These are phyloP conservation scores for Groenewaldozyma auringiensis DNA, from an alignment of 1,139 yeast genomes.

Conservation along the genomic window DNA sequence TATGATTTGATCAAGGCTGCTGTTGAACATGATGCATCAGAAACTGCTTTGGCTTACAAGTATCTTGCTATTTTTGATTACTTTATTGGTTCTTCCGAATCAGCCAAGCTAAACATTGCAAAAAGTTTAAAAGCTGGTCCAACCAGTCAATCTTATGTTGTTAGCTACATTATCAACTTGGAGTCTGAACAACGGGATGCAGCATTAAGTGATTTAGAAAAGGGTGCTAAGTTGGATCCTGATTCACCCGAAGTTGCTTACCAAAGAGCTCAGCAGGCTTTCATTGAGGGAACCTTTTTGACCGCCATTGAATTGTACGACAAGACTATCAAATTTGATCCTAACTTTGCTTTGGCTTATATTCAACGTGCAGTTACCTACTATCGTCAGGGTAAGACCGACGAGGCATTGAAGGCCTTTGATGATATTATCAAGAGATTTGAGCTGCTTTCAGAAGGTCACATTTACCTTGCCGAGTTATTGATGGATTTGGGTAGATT, in stretches of 20 bases:
- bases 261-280: slow-evolving; percentile 90
- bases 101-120: slow-evolving; percentile 53
- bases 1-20: slow-evolving; percentile 65
- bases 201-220: slow-evolving; percentile 35
- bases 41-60: slow-evolving; percentile 65
- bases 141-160: slow-evolving; percentile 74
- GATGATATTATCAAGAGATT: slow-evolving; percentile 65
- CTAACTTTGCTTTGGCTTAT: slow-evolving; percentile 72
- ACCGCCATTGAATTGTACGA: slow-evolving; percentile 71
- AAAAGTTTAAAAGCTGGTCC: slow-evolving; percentile 62
- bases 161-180: slow-evolving; percentile 77
- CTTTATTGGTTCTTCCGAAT: slow-evolving; percentile 63
- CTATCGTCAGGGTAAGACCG: slow-evolving; percentile 67
- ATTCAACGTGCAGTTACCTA: slow-evolving; percentile 90
- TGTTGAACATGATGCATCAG: slow-evolving; percentile 34
- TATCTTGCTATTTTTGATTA: slow-evolving; percentile 76
- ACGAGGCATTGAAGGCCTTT: slow-evolving; percentile 60
- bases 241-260: slow-evolving; percentile 76
- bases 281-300: slow-evolving; percentile 66
- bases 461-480: slow-evolving; percentile 93
- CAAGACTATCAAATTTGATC: slow-evolving; percentile 67
- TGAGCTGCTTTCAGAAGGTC: slow-evolving; percentile 86
- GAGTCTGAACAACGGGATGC: slow-evolving; percentile 42
- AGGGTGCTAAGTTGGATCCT: slow-evolving; percentile 60
- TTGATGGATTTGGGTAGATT: slow-evolving; percentile 74